Evolutionary conservation across 208 protist species (phyloP), one percentile per base, ranked within the genome.

Genomic region (Crithidia bombi): DNA sequence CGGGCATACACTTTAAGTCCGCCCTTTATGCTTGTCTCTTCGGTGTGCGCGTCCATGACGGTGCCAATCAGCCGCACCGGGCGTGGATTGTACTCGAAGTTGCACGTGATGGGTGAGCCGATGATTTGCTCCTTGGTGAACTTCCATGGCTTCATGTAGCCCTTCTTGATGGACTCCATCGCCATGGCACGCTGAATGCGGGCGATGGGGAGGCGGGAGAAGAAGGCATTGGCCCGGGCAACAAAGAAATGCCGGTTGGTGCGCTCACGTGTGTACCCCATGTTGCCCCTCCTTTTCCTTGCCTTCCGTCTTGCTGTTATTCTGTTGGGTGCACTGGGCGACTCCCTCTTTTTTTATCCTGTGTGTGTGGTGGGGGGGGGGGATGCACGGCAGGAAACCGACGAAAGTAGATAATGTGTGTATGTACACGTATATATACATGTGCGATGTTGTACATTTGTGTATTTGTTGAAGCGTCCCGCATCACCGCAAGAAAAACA

Each of bases 81-180:
- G 0, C 90, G 85, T 9, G 92, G 92, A 65, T 96, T 93, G 78
- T 96, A 96, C 54, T 96, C 92, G 70, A 96, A 94, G 72, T 93
- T 93, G 73, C 89, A 92, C 28, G 92, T 90, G 15, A 96, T 70
- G 21, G 92, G 87, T 7, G 92, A 83, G 17, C 92, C 92, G 21
- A 96, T 75, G 30, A 96, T 89, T 64, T 95, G 87, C 69, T 96
- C 92, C 76, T 96, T 96, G 12, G 81, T 95, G 83, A 95, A 85
- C 69, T 90, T 89, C 92, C 92, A 96, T 61, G 92, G 89, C 69
- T 82, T 79, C 86, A 96, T 94, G 58, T 67, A 69, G 14, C 92
- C 92, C 58, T 87, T 82, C 72, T 93, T 89, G 50, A 96, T 91
- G 0, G 87, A 70, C 65, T 96, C 92, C 76, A 96, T 87, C 19